These are phyloP conservation scores for Penicillium sp. DNA, from an alignment of 2,329 filamentous ascomycete species.

Conservation along the genomic window DNA sequence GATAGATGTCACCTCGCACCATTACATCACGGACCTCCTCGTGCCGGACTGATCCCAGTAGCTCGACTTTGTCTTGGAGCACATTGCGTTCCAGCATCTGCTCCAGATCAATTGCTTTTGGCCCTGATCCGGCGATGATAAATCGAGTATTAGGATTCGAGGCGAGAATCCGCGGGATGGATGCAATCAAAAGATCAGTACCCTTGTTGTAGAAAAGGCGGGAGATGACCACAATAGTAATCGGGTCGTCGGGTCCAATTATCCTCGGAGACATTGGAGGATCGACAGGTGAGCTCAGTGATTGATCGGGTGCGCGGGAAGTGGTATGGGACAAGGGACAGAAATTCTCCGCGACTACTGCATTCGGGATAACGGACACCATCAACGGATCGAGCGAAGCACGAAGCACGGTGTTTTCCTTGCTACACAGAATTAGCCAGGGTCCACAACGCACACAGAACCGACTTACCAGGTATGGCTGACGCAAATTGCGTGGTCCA, in stretches of 20 bases:
- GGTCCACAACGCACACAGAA: not conserved
- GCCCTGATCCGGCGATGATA: slow-evolving; percentile 92
- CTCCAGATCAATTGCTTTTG: slow-evolving; percentile 95
- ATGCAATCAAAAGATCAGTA: slow-evolving; percentile 93
- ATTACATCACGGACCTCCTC: slow-evolving; percentile 98
- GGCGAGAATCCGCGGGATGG: slow-evolving; percentile 87
- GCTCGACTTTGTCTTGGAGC: slow-evolving; percentile 87
- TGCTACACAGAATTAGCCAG: slow-evolving; percentile 55
- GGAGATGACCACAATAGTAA: slow-evolving; percentile 96
- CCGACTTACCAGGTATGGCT: slow-evolving; percentile 84
- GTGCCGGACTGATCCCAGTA: slow-evolving; percentile 88
- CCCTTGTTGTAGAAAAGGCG: slow-evolving; percentile 99
- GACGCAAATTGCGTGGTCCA: slow-evolving; percentile 97
- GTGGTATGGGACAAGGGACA: slow-evolving; percentile 63
- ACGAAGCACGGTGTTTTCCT: slow-evolving; percentile 94
- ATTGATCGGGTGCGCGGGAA: slow-evolving; percentile 35
- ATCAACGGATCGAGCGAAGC: slow-evolving; percentile 93
- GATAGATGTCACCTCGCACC: slow-evolving; percentile 93
- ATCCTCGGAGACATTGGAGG: slow-evolving; percentile 61
- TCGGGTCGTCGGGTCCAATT: slow-evolving; percentile 78
- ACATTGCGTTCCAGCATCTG: slow-evolving; percentile 97
- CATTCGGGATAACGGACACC: slow-evolving; percentile 97
- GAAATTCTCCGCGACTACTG: slow-evolving; percentile 95
- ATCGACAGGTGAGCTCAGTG: slow-evolving; percentile 27
- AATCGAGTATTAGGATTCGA: slow-evolving; percentile 92